Base-by-base conservation (phyloP, 2,329 filamentous ascomycete species). In the Fusarium hainanense region DNA sequence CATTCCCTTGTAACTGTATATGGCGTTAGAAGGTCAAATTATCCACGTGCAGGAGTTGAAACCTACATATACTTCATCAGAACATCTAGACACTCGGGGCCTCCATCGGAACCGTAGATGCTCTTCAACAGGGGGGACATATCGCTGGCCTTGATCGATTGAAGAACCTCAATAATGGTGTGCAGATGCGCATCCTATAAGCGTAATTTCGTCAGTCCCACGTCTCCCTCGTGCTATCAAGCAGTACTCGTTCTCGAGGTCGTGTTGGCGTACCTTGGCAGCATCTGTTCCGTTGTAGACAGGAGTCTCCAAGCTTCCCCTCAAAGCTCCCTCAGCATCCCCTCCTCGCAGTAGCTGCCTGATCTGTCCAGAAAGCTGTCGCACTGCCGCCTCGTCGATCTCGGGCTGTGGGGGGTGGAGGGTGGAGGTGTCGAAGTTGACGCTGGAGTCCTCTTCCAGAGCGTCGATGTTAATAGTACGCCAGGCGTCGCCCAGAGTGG, bases 11-110 rank as follows among this genome's bases (percentile, higher is more conserved):
- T 97, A 96, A 76, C 92, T 95, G 74, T 3, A 41, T 54, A 8
- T 13, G 6, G 13, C 32, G 61, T 76, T 62, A 76, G 70, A 27
- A 13, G 14, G 48, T 20, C 14, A 37, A n/a, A 37, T 27, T 14
- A 5, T 20, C 21, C 27, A 6, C 23, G 13, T 44, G 21, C 50
- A 30, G 48, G 18, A 42, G 37, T 37, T 16, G 48, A 27, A 42
- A 85, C 92, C 77, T 88, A 98, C 90, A 98, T 85, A 82, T 98
- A 99, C 85, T 99, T 99, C 93, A 97, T 97, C 79, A 99, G 84
- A 54, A 95, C 93, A 80, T 99, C 96, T 72, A 97, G 84, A 66
- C 92, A 87, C 82, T 98, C 96, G 66, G 89, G 89, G 28, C 96
- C 96, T 66, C 92, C 92, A 52, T 92, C 89, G 13, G 90, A 89